Evolutionary conservation across 1,284 basidiomycete species (phyloP).

Genomic region (Austropuccinia psidii): DNA sequence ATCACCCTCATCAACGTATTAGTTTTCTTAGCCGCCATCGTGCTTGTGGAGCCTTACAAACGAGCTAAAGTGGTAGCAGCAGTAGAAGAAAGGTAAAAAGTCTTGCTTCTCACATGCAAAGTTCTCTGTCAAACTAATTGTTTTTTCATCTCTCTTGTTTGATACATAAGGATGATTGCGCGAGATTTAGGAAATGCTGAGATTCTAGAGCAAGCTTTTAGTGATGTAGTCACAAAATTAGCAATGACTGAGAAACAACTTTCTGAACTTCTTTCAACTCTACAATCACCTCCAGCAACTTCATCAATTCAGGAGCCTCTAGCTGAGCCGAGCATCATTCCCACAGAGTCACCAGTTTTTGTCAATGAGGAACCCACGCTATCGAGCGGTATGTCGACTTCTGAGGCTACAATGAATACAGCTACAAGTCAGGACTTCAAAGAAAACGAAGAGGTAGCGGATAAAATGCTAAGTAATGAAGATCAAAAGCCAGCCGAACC

Average conservation of each 20-base stretch:
- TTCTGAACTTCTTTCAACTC: not conserved
- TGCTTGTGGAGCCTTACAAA: conserved; percentile 90
- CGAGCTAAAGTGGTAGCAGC: conserved; percentile 69
- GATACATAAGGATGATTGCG: conserved; percentile 9
- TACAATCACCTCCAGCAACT: not conserved
- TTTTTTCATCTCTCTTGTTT: not conserved
- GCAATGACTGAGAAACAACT: conserved; percentile 17
- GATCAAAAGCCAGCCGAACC: no score
- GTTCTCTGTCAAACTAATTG: not conserved
- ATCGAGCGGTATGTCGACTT: no score
- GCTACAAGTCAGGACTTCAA: no score
- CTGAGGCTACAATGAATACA: no score
- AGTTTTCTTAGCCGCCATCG: conserved; percentile 77
- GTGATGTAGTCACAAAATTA: conserved; percentile 8
- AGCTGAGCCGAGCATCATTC: no score
- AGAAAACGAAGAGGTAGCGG: no score
- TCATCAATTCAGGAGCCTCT: no score
- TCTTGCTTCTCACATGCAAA: not conserved
- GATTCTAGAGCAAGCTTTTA: conserved; percentile 16
- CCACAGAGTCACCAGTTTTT: no score
- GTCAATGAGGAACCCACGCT: no score
- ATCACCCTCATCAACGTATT: conserved; percentile 75
- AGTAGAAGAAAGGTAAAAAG: conserved; percentile 61
- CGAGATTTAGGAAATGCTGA: not conserved
- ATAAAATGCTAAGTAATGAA: no score